Percentiles rank a stretch among this genome's conserved stretches.
These are phyloP conservation scores for Chrysosporium keratinophilum DNA, from an alignment of 2,329 filamentous ascomycete genomes.

Conservation along the genomic window DNA sequence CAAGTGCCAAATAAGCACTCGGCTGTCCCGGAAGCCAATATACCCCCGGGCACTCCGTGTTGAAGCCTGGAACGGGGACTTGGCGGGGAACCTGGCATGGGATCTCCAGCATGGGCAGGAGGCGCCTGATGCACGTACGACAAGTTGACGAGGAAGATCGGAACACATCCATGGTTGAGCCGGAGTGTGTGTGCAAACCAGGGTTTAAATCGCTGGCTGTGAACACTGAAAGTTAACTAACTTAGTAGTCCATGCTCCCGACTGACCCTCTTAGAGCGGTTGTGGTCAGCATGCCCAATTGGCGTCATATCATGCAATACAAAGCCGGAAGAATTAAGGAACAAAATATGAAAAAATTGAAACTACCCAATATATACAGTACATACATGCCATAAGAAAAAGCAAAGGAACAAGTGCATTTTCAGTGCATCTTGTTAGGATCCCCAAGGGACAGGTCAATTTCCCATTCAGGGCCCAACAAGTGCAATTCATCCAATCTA, in stretches of 20 bases:
- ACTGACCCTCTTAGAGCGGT: too few relatives aligned
- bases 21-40: background rate
- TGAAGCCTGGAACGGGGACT: background rate
- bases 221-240: background rate
- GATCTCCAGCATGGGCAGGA: background rate
- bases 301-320: too few relatives aligned
- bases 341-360: background rate
- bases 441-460: background rate
- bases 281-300: too few relatives aligned
- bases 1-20: background rate
- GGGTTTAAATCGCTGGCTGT: background rate
- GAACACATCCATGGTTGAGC: background rate
- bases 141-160: background rate
- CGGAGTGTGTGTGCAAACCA: background rate
- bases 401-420: background rate
- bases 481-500: background rate
- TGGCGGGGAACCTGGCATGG: background rate
- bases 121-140: too few relatives aligned
- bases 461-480: background rate
- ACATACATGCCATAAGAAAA: background rate
- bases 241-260: too few relatives aligned
- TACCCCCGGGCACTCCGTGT: background rate
- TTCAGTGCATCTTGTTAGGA: background rate
- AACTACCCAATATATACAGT: conserved; percentile 5
- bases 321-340: background rate